A percentile compares a stretch with the other conserved stretches of the same genome.
phyloP scores from a whole-genome alignment of 2,329 filamentous ascomycete genomes.

The Verticillium isaacii region DNA sequence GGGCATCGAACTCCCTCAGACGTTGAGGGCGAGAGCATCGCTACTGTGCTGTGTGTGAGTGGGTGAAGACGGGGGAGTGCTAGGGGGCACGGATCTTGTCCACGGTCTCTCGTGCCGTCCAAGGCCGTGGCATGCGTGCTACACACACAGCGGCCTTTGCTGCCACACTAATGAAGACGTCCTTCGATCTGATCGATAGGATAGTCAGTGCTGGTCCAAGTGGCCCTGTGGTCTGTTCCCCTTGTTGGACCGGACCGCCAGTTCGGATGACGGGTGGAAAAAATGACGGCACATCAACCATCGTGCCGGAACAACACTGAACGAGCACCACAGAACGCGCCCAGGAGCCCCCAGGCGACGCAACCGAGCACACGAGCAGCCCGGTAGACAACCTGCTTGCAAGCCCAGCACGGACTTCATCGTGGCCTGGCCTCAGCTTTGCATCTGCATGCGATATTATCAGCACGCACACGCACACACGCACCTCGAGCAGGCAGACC shows the following conservation, averaged over 20 bases:
- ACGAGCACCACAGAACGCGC: not conserved
- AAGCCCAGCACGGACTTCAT: not conserved
- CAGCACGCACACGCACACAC: not conserved
- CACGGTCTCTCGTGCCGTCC: not conserved
- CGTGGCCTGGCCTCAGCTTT: not conserved
- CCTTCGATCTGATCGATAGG: not conserved
- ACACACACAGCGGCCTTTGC: not conserved
- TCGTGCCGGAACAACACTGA: not conserved
- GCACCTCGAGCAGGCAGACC: not conserved
- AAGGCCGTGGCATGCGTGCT: not conserved
- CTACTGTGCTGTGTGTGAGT: not conserved
- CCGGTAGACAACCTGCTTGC: not conserved
- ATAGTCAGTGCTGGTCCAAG: not conserved
- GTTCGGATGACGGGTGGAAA: not conserved
- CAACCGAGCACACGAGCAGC: not conserved
- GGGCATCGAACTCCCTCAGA: not conserved
- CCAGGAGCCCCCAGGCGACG: not conserved
- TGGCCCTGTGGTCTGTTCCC: not conserved
- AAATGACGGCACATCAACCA: not conserved
- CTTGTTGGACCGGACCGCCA: not conserved
- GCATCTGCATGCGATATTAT: not conserved
- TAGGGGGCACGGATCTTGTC: not conserved
- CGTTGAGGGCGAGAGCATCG: not conserved
- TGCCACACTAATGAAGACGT: not conserved
- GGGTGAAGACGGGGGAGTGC: not conserved